Evolutionary conservation across 1,139 yeast species (phyloP), one percentile per base, ranked within the genome.

Genomic region (Magnusiomyces sp.): DNA sequence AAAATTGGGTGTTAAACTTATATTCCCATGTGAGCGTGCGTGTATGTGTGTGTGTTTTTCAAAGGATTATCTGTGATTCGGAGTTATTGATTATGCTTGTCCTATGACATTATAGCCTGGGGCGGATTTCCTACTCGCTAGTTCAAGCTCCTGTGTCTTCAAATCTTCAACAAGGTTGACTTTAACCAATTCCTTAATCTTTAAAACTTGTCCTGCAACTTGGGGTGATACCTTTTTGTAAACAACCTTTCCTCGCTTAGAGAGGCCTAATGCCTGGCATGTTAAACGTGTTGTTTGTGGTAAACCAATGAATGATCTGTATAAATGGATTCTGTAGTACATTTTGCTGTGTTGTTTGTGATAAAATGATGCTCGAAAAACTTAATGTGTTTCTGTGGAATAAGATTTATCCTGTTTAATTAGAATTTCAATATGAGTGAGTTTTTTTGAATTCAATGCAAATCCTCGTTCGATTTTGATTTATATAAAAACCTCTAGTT

Each of bases 131-230:
- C 54, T 41, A 10, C 46, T 23, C 34, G 39, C 16, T 38, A 47
- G 14, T 43, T 51, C 54, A 14, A 27, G 19, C 16, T 42, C 36
- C 36, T 43, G 40, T 5, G 33, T 23, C n/a, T 46, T 43, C n/a
- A 48, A 23, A 14, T 33, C 38, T 44, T 81, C 81, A 7, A 84
- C 82, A 42, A 89, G 71, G 59, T 89, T 94, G 32, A 92, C 94
- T 52, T 77, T 77, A n/a, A 92, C 92, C 51, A 92, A 72, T 66
- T 92, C 97, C 67, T 92, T 92, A 50, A 92, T 87, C 53, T 77
- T 74, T 46, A 88, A 79, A 53, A 92, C 75, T 71, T 83, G 82
- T 64, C 95, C 95, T 5, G 97, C 97, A 52, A 84, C 77, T 39
- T 83, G 77, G 19, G 94, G 89, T 23, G 83, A 75, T 10, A 87